phyloP scores from a whole-genome alignment of 2,329 filamentous ascomycete genomes.

The Fusarium brachygibbosum region DNA sequence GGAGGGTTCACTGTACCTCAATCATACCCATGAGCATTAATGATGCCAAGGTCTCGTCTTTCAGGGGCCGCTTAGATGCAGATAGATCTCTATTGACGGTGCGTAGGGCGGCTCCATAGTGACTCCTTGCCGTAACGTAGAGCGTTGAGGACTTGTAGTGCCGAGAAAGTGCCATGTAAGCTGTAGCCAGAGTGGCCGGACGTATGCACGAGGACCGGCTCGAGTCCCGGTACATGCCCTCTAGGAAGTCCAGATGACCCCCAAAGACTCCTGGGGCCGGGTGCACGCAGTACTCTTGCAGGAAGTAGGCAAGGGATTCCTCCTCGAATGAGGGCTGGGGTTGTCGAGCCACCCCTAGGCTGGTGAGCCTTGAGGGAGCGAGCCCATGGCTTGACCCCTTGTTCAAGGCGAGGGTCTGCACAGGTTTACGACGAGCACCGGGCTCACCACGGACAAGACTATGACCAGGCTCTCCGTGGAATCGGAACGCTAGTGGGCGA shows the following conservation, averaged over 20 bases:
- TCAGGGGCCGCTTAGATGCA: constrained; percentile 15
- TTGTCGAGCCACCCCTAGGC: constrained; percentile 17
- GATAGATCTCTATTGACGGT: constrained; percentile 35
- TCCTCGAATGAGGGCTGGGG: constrained; percentile 40
- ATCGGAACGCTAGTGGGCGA: constrained; percentile 35
- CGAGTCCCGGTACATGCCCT: constrained; percentile 24
- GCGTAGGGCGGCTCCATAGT: constrained; percentile 31
- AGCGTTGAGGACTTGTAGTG: constrained; percentile 38
- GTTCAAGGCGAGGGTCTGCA: not conserved
- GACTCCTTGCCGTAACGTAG: constrained; percentile 26
- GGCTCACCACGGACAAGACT: constrained; percentile 21
- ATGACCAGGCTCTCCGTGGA: constrained; percentile 32
- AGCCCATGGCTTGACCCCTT: constrained; percentile 8
- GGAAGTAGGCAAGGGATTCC: constrained; percentile 28
- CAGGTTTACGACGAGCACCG: not conserved
- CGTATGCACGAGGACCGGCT: constrained; percentile 27
- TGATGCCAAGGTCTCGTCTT: constrained; percentile 30
- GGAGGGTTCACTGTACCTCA: constrained; percentile 18
- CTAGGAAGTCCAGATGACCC: constrained; percentile 33
- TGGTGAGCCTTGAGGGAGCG: not conserved
- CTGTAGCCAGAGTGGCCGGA: constrained; percentile 27
- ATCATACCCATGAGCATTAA: constrained; percentile 38
- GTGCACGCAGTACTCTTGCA: constrained; percentile 27
- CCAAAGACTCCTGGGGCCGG: constrained; percentile 20
- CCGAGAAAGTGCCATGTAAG: constrained; percentile 34